These are phyloP conservation scores for Venturia aucupariae DNA, from an alignment of 2,329 filamentous ascomycete genomes.

Conservation along the genomic window DNA sequence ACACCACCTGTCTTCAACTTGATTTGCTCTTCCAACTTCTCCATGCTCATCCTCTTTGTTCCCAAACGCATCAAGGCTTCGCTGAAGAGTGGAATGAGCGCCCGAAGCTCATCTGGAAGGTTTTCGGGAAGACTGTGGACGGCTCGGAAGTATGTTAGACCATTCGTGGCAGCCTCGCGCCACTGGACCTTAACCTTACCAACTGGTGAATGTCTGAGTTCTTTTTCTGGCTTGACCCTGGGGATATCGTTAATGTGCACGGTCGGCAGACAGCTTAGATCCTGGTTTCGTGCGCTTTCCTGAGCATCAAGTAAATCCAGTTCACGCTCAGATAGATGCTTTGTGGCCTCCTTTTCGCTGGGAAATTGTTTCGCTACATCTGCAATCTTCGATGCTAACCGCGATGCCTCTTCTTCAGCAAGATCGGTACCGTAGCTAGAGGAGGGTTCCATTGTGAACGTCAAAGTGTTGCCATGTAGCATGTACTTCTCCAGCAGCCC, in stretches of 20 bases:
- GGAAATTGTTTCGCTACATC: constrained; percentile 60
- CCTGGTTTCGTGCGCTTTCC: constrained; percentile 72
- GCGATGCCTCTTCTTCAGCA: constrained; percentile 63
- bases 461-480: constrained; percentile 74
- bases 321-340: constrained; percentile 68
- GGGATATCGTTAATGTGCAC: constrained; percentile 86
- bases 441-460: constrained; percentile 90
- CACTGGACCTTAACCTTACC: constrained; percentile 68
- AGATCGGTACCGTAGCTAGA: constrained; percentile 64
- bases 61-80: constrained; percentile 90
- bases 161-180: constrained; percentile 89
- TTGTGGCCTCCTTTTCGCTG: constrained; percentile 59
- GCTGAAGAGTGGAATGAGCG: constrained; percentile 81
- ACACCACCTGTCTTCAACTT: constrained; percentile 94
- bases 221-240: constrained; percentile 64
- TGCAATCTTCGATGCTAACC: constrained; percentile 65
- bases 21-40: constrained; percentile 89
- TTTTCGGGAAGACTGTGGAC: constrained; percentile 64
- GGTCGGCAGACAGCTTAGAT: constrained; percentile 79
- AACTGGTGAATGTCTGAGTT: constrained; percentile 48
- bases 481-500: constrained; percentile 81
- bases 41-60: constrained; percentile 80
- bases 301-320: constrained; percentile 72
- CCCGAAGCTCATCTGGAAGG: constrained; percentile 73
- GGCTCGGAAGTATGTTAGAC: constrained; percentile 89